Base-by-base conservation (phyloP, 1,284 basidiomycete genomes). In the Boletus semigastroideus region DNA sequence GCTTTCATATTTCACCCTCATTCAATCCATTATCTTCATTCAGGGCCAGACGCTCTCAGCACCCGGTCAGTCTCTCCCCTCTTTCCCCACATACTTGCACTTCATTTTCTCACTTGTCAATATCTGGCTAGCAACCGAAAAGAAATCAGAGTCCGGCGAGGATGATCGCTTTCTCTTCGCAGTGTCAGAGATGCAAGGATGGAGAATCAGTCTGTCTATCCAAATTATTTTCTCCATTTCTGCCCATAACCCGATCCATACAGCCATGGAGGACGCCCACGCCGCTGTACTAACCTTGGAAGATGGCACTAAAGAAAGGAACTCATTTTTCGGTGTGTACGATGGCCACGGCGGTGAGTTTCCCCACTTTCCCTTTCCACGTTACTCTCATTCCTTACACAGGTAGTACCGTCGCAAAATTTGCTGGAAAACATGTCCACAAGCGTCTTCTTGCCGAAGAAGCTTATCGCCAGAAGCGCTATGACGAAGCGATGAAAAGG, bases 181-280 rank as follows among this genome's bases (percentile, higher is more conserved):
- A 11, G 79, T 98, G 45, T 89, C 91, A 40, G 95, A 98, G 76
- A 99, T 99, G 97, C 97, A 99, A 74, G 97, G 97, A 62, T 99
- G 97, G 97, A 82, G 97, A 73, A 91, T 98, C 74, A 88, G 96
- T 98, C 64, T 73, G 94, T 79, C 7, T 46, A 16, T 25, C 16
- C 22, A 49, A 46, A 38, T 20, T 25, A 48, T 50, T 36, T 34
- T 12, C 6, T 4, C 17, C 13, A 25, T 28, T 7, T 28, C 14
- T 12, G 2, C 45, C 51, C 34, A 55, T 41, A 19, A 28, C 28
- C 44, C 20, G 38, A 34, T 50, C 48, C 17, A 42, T 56, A 52
- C 68, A 95, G 92, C 87, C 63, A 99, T 99, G 97, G 97, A 99
- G 75, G 97, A 99, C 68, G 87, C 96, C 3, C 97, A 99, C 72